These are phyloP conservation scores for Pseudonitzschia delicatissima DNA, from an alignment of 108 stramenopile genomes.

Conservation along the genomic window DNA sequence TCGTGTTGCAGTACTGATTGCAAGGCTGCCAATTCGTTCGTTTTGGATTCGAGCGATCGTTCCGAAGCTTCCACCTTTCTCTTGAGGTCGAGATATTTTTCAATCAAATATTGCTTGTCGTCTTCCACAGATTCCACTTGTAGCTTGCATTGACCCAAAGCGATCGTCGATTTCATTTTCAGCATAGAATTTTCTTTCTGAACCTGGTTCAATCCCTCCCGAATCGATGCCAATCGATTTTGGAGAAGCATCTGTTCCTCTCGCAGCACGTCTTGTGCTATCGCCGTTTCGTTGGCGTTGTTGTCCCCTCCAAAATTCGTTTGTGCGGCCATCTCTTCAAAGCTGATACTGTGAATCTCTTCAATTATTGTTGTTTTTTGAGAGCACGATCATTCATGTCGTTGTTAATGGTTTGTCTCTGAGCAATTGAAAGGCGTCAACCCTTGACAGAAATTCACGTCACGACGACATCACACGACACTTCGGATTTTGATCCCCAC, in stretches of 20 bases:
- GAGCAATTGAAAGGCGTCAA: no score
- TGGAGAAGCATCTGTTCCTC: background rate
- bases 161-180: constrained; percentile 8
- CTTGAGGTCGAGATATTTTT: constrained; percentile 1
- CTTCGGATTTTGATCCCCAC: no score
- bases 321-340: no score
- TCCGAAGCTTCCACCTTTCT: background rate
- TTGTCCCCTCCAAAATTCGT: no score
- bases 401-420: no score
- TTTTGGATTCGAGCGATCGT: background rate
- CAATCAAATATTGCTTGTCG: background rate
- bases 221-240: background rate
- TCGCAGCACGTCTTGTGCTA: background rate
- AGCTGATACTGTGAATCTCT: no score
- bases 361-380: no score
- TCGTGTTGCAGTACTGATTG: no score
- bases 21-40: background rate
- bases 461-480: no score
- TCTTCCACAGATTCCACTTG: constrained; percentile 1
- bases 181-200: background rate
- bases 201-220: background rate
- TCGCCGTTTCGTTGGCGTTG: no score
- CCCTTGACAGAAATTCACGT: no score
- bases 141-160: background rate
- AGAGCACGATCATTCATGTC: no score